Evolutionary conservation across 2,329 filamentous ascomycete genomes (phyloP).

Genomic region (Venturia oleaginea): DNA sequence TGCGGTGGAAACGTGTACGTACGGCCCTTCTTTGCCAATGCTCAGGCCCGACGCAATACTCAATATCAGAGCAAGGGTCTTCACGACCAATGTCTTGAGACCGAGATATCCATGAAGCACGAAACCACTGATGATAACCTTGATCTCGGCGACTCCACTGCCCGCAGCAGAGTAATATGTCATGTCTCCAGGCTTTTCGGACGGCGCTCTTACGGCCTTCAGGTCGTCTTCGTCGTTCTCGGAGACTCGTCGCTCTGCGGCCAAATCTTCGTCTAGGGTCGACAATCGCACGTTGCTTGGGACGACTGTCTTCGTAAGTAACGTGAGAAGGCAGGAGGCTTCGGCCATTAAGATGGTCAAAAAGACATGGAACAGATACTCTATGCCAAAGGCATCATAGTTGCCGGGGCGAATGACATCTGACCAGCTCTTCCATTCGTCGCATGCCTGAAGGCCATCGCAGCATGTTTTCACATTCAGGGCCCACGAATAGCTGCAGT

Average conservation of each 20-base stretch:
- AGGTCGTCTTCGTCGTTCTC: slow-evolving; percentile 36
- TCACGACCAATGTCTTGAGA: slow-evolving; percentile 75
- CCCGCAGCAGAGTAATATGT: slow-evolving; percentile 93
- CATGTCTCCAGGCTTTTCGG: slow-evolving; percentile 40
- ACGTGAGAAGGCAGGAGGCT: slow-evolving; percentile 67
- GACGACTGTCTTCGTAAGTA: slow-evolving; percentile 89
- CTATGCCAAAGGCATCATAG: slow-evolving; percentile 48
- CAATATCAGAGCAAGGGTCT: slow-evolving; percentile 72
- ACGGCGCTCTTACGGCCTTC: slow-evolving; percentile 44
- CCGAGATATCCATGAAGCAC: slow-evolving; percentile 94
- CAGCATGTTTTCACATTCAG: slow-evolving; percentile 62
- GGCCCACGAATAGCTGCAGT: slow-evolving; percentile 64
- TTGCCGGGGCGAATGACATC: slow-evolving; percentile 44
- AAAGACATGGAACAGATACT: slow-evolving; percentile 67
- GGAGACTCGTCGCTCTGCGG: slow-evolving; percentile 47
- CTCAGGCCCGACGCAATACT: slow-evolving; percentile 90
- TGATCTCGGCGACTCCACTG: slow-evolving; percentile 92
- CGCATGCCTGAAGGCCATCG: slow-evolving; percentile 43
- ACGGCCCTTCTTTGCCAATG: slow-evolving; percentile 89
- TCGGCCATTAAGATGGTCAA: slow-evolving; percentile 62
- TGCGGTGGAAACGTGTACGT: slow-evolving; percentile 94
- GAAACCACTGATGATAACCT: slow-evolving; percentile 95
- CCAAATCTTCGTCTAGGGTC: slow-evolving; percentile 88
- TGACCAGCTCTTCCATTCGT: slow-evolving; percentile 57
- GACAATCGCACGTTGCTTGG: slow-evolving; percentile 79